Evolutionary conservation across 306 rosid species (phyloP).

Genomic region (Cicer bijugum): DNA sequence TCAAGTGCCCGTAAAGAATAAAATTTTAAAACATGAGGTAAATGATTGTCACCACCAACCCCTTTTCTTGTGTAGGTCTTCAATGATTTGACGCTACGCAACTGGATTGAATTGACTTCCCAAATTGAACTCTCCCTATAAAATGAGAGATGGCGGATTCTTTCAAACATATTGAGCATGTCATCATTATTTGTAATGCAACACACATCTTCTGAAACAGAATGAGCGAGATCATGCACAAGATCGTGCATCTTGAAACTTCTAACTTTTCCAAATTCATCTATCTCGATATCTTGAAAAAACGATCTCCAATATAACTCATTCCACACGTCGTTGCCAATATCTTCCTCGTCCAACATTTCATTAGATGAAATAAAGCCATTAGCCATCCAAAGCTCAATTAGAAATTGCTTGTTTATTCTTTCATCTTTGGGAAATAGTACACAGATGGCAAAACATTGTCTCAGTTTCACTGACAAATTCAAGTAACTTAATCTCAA

Average conservation of each 20-base stretch:
- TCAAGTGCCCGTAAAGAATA: conserved; percentile 7
- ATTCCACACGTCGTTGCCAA: conserved; percentile 33
- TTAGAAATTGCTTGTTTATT: neutral
- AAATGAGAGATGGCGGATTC: conserved; percentile 15
- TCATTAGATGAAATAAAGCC: conserved; percentile 24
- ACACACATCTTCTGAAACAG: neutral
- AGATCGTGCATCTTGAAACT: conserved; percentile 39
- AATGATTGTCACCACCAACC: too few relatives aligned
- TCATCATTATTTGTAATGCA: neutral
- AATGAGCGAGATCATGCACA: conserved; percentile 41
- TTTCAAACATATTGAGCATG: neutral
- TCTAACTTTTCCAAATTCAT: neutral
- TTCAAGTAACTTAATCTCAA: conserved; percentile 32
- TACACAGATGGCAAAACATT: conserved; percentile 33
- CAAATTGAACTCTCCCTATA: rapidly evolving
- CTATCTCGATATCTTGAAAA: conserved; percentile 32
- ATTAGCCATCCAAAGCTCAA: conserved; percentile 38
- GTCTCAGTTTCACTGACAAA: conserved; percentile 9
- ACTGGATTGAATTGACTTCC: too few relatives aligned
- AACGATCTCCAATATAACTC: conserved; percentile 41
- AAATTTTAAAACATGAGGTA: neutral
- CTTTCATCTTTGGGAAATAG: neutral
- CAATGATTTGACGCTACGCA: neutral
- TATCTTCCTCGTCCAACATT: conserved; percentile 18
- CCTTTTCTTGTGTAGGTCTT: neutral